Evolutionary conservation across 768 basidiomycete species (phyloP), one percentile per base, ranked within the genome.

Genomic region (Boletus vermiculosoides): DNA sequence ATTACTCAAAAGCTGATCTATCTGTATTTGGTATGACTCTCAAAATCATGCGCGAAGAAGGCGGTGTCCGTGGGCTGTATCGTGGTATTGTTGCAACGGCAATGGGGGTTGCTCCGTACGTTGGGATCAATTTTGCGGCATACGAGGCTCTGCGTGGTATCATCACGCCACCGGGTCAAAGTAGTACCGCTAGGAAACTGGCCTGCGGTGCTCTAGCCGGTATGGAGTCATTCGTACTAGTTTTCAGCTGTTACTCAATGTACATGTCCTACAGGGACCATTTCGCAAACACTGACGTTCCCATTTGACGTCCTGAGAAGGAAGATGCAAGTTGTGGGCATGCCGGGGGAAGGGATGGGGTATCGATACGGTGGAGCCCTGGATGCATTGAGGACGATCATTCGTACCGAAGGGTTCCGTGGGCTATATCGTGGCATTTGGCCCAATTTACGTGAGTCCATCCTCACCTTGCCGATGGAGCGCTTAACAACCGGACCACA

Each of bases 301-400:
- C 96, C 96, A 10, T 92, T 97, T 66, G 96, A 99, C 70, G 92
- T 98, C 6, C 73, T 98, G 56, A 81, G 96, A 46, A 82, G 96
- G 58, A 96, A 98, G 79, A 94, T 98, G 88, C 96, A 98, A 71
- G 91, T 96, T 57, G 81, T 85, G 6, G 92, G 92, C 13, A 87
- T 94, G 85, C 73, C 81, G 63, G 77, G 74, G 13, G 81, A 80
- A 18, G 76, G 79, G 13, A 68, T 83, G 58, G 79, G 80, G 45
- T 76, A 84, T 63, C 85, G 85, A 71, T 95, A 94, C 73, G 84
- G 74, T 42, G 90, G 92, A 10, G 94, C 93, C 7, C 56, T 92
- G 34, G 87, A 94, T 70, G 94, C 92, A 10, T 71, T 94, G 61
- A 71, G 69, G 55, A 79, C 80, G 50, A 92, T 92, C 46, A 41